Evolutionary conservation across 805 yeast genomes (phyloP).

Genomic region (Komagataella populi): DNA sequence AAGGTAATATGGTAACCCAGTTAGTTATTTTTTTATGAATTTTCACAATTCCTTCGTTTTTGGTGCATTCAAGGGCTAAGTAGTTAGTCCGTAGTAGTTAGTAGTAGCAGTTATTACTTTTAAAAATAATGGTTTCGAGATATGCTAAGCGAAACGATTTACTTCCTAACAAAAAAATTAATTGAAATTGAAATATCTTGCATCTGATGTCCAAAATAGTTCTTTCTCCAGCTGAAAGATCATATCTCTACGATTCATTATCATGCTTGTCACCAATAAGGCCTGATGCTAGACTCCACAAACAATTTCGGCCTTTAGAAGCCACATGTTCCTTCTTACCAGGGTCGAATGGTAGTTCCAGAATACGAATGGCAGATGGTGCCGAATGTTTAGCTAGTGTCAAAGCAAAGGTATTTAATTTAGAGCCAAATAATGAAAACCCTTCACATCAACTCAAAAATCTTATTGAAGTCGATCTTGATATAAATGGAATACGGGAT

Average conservation of each 20-base stretch:
- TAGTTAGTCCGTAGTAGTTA: background rate
- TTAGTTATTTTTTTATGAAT: background rate
- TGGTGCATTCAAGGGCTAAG: background rate
- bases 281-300: conserved; percentile 69
- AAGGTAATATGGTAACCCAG: background rate
- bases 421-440: conserved; percentile 3
- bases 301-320: conserved; percentile 79
- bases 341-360: conserved; percentile 83
- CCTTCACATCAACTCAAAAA: conserved; percentile 21
- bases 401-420: conserved; percentile 62
- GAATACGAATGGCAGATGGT: conserved; percentile 79
- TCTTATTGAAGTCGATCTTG: conserved; percentile 65
- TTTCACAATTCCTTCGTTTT: background rate
- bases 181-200: too few relatives aligned
- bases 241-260: conserved; percentile 67
- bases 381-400: conserved; percentile 88
- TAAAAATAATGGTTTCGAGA: too few relatives aligned
- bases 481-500: conserved; percentile 68
- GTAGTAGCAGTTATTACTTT: too few relatives aligned
- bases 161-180: too few relatives aligned
- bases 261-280: conserved; percentile 46
- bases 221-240: conserved; percentile 63
- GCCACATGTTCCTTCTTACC: conserved; percentile 74
- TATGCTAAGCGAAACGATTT: too few relatives aligned
- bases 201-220: conserved; percentile 26